Base-by-base conservation (phyloP, 140 eudicot species). In the Anethum foeniculum region DNA sequence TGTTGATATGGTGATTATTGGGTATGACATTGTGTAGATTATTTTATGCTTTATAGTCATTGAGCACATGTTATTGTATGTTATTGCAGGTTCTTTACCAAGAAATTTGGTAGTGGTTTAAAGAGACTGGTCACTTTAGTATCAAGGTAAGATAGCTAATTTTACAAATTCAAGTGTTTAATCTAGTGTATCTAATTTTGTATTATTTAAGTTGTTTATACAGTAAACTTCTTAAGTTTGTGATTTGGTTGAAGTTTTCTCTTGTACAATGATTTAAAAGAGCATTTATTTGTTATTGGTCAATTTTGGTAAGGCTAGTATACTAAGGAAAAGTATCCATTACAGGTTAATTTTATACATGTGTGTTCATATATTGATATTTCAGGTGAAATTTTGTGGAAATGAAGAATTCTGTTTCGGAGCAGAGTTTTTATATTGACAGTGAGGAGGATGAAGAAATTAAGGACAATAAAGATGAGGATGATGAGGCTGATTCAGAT, bases 381-480 rank as follows among this genome's bases (percentile, higher is more conserved):
- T 82, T 64, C 48, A 79, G 83, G 80, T 74, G 14, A 75, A 18
- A 74, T 74, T 54, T 71, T 47, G 76, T 56, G 18, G 77, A 77
- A 60, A 93, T 93, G 98, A 88, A 89, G 84, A 93, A 89, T 68
- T 91, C 96, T 12, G 87, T 84, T 32, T 94, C 98, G 6, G 97
- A 94, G 1, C 93, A 88, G 51, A 88, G 96, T 47, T 88, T 94
- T 79, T 88, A 86, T 88, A 88, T 94, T 28, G 98, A 92, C 56
- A 94, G 97, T 81, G 98, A 91, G 25, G 96, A 91, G 18, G 93
- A 91, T 23, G 96, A 86, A 78, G 95, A 91, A 15, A 86, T 88
- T 76, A 82, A 75, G 41, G 71, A 83, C 18, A 81, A 75, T 7
- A 85, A 85, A 82, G 92, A 79, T 8, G 93, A 82, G 38, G 90